phyloP scores from a whole-genome alignment of 495 filamentous ascomycete species.

The Aspergillus steynii region DNA sequence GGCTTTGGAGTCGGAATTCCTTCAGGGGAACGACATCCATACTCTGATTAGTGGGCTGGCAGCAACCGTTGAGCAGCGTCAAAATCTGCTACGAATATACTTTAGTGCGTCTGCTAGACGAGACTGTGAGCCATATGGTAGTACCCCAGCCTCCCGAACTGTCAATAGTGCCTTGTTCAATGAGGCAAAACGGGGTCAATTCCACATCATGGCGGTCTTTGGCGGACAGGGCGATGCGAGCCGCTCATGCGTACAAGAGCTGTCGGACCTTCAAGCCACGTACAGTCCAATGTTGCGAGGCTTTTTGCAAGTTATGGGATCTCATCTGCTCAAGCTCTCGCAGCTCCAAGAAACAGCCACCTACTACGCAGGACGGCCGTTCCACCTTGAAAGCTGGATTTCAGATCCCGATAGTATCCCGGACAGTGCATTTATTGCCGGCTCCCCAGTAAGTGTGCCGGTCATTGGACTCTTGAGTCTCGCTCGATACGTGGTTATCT shows the following conservation, averaged over 20 bases:
- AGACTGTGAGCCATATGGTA: background rate
- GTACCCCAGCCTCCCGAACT: background rate
- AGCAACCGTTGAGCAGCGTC: constrained; percentile 4
- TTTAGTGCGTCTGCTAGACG: constrained; percentile 15
- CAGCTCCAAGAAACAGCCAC: constrained; percentile 6
- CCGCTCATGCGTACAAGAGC: constrained; percentile 22
- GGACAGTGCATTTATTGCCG: constrained; percentile 19
- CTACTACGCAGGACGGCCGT: constrained; percentile 11
- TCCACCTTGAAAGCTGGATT: constrained; percentile 29
- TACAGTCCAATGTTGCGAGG: constrained; percentile 21
- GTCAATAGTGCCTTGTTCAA: constrained; percentile 17
- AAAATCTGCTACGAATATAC: constrained; percentile 18
- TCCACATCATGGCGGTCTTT: constrained; percentile 26
- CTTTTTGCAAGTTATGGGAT: constrained; percentile 15
- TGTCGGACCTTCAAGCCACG: constrained; percentile 21
- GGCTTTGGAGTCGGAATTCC: constrained; percentile 20
- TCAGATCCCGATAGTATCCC: constrained; percentile 15
- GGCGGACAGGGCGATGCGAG: constrained; percentile 28
- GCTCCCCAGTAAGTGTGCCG: constrained; percentile 35
- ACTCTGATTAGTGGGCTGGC: constrained; percentile 13
- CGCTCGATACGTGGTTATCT: constrained; percentile 28
- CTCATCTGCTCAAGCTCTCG: constrained; percentile 20
- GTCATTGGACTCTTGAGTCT: constrained; percentile 30
- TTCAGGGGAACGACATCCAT: constrained; percentile 23
- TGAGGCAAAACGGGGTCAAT: constrained; percentile 15